Evolutionary conservation across 805 yeast species (phyloP).

Genomic region (Candida peoriensis): DNA sequence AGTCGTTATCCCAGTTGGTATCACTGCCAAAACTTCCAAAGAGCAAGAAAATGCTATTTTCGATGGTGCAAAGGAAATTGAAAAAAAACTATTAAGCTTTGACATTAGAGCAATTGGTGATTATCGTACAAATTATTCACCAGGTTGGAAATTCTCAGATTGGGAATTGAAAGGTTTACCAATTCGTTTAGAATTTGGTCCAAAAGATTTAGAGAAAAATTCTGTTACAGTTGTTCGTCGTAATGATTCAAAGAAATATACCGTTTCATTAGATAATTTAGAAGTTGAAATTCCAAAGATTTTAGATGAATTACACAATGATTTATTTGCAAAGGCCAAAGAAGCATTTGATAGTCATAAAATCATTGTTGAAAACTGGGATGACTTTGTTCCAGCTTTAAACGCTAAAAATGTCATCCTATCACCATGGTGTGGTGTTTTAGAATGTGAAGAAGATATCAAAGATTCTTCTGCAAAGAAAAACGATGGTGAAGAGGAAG

Average conservation of each 20-base stretch:
- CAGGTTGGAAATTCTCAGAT: slow-evolving; percentile 98
- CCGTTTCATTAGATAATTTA: slow-evolving; percentile 61
- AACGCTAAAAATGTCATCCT: slow-evolving; percentile 86
- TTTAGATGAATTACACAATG: slow-evolving; percentile 76
- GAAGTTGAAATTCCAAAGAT: slow-evolving; percentile 65
- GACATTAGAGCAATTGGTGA: slow-evolving; percentile 81
- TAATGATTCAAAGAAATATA: slow-evolving; percentile 74
- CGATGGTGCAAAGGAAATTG: slow-evolving; percentile 67
- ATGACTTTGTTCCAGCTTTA: slow-evolving; percentile 87
- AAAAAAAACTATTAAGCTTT: slow-evolving; percentile 48
- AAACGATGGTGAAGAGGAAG: slow-evolving; percentile 80
- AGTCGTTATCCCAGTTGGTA: slow-evolving; percentile 91
- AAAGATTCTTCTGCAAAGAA: slow-evolving; percentile 80
- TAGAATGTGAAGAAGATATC: slow-evolving; percentile 94
- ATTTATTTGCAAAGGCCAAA: slow-evolving; percentile 73
- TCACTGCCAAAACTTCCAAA: slow-evolving; percentile 78
- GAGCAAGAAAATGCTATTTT: slow-evolving; percentile 69
- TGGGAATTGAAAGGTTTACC: slow-evolving; percentile 97
- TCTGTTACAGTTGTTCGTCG: slow-evolving; percentile 90
- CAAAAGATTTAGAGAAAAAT: slow-evolving; percentile 80
- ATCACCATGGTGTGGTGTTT: slow-evolving; percentile 96
- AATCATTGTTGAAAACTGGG: slow-evolving; percentile 76
- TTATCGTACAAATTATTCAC: slow-evolving; percentile 89
- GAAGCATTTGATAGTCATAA: slow-evolving; percentile 79
- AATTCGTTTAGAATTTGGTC: slow-evolving; percentile 91